Evolutionary conservation across 2,329 filamentous ascomycete species (phyloP), one percentile per base, ranked within the genome.

Genomic region (Fusarium luffae): DNA sequence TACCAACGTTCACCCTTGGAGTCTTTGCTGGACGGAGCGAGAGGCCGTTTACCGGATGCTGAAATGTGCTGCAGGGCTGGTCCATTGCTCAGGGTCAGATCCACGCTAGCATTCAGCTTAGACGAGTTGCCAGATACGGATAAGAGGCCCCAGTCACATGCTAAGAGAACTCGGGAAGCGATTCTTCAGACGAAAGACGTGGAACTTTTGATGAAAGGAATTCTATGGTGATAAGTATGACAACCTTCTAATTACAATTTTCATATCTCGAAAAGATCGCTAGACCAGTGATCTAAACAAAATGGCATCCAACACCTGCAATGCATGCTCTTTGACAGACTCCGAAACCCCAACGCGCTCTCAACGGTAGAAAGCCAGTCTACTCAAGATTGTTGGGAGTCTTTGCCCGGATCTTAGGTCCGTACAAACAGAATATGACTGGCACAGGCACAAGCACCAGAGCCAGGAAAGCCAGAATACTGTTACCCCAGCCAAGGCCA

Each of bases 401-500:
- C 55, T 59, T 76, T 18, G 59, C 61, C 2, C 75, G 68, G 18
- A 76, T 75, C 50, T 66, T 69, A 0, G 74, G 59, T 2, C 75
- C 75, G 7, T 64, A 76, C 11, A 69, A 25, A 5, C 50, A 47
- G 32, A 75, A 75, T 2, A 75, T 44, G 5, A 68, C 42, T 0
- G 74, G 74, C 9, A 76, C 61, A 0, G 74, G 74, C 4, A 71
- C 70, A 4, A 76, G 59, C 1, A 48, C 64, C 9, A 76, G 43
- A 2, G 73, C 83, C 18, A 89, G 78, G 57, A 89, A 87, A 1
- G 73, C 82, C 28, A 84, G 76, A 3, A 82, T 42, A 14, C 77
- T 80, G 21, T 82, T 83, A 1, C 60, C 84, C 84, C 72, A 90
- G 70, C 75, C 89, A 61, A 69, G 86, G 77, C 68, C 81, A 0